phyloP scores from a whole-genome alignment of 345 rosid genomes.

The Clausena lansium region DNA sequence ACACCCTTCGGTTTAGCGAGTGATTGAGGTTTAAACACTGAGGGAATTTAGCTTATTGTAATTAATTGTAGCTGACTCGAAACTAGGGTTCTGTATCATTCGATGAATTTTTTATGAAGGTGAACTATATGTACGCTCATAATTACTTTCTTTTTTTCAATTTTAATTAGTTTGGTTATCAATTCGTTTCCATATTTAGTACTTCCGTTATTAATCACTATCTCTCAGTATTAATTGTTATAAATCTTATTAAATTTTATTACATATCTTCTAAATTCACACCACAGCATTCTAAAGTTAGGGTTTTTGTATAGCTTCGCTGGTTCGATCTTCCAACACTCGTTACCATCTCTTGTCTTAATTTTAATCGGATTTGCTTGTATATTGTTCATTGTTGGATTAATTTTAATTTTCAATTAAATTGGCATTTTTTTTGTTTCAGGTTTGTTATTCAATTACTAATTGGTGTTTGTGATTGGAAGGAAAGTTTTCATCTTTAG shows the following conservation, averaged over 20 bases:
- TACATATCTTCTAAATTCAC: background rate
- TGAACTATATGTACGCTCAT: constrained; percentile 14
- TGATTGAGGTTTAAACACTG: constrained; percentile 2
- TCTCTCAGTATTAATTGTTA: constrained; percentile 13
- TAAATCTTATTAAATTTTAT: constrained; percentile 11
- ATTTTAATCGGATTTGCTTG: background rate
- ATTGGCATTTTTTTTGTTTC: background rate
- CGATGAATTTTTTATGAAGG: constrained; percentile 20
- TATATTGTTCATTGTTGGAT: background rate
- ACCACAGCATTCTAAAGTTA: constrained; percentile 5
- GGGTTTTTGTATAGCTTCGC: constrained; percentile 26
- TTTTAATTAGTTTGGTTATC: constrained; percentile 7
- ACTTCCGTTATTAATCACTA: constrained; percentile 14
- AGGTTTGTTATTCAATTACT: constrained; percentile 16
- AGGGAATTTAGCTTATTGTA: constrained; percentile 5
- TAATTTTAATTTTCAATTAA: constrained; percentile 5
- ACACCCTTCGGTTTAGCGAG: constrained; percentile 15
- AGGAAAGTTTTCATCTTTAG: constrained; percentile 5
- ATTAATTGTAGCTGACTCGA: constrained; percentile 16
- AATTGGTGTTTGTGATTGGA: constrained; percentile 1
- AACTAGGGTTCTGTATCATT: constrained; percentile 37
- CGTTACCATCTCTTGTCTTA: background rate
- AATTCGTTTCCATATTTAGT: constrained; percentile 12
- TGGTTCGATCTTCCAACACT: constrained; percentile 30
- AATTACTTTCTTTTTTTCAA: constrained; percentile 2